Evolutionary conservation across 2,329 filamentous ascomycete species (phyloP).

Genomic region (Fusarium veterinarium): DNA sequence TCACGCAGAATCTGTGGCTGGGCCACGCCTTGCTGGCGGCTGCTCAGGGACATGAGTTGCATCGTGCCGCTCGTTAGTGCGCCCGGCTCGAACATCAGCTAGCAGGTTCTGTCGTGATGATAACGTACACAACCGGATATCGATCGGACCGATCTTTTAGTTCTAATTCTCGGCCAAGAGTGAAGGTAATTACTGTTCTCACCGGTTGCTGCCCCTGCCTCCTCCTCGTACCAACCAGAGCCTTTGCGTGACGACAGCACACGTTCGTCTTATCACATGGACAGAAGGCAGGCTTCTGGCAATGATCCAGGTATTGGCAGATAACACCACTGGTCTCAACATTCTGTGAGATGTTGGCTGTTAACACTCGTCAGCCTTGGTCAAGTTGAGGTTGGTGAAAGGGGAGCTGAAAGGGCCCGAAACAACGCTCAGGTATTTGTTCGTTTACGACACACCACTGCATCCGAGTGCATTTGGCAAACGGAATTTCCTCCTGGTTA

Average conservation of each 20-base stretch:
- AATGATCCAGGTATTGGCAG: not conserved
- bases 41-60: conserved; percentile 10
- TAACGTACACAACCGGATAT: conserved; percentile 22
- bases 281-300: not conserved
- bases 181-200: conserved; percentile 37
- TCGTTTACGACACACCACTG: conserved; percentile 24
- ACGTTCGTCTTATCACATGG: conserved; percentile 43
- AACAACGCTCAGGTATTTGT: conserved; percentile 5
- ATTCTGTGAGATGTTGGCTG: conserved; percentile 3
- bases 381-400: conserved; percentile 22
- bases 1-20: conserved; percentile 15
- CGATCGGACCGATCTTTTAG: conserved; percentile 38
- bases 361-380: conserved; percentile 36
- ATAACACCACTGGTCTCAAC: conserved; percentile 4
- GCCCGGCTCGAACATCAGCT: conserved; percentile 8
- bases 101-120: conserved; percentile 6
- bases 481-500: conserved; percentile 18
- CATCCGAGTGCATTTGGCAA: conserved; percentile 16
- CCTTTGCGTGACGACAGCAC: conserved; percentile 43
- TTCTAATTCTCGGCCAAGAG: conserved; percentile 22
- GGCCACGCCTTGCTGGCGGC: conserved; percentile 1
- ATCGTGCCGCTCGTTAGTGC: conserved; percentile 29
- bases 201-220: conserved; percentile 45
- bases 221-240: conserved; percentile 42
- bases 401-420: not conserved